A percentile compares a stretch with the other conserved stretches of the same genome.
Evolutionary conservation across 495 filamentous ascomycete genomes (phyloP).

Genomic region (Glutinoglossum americanum): DNA sequence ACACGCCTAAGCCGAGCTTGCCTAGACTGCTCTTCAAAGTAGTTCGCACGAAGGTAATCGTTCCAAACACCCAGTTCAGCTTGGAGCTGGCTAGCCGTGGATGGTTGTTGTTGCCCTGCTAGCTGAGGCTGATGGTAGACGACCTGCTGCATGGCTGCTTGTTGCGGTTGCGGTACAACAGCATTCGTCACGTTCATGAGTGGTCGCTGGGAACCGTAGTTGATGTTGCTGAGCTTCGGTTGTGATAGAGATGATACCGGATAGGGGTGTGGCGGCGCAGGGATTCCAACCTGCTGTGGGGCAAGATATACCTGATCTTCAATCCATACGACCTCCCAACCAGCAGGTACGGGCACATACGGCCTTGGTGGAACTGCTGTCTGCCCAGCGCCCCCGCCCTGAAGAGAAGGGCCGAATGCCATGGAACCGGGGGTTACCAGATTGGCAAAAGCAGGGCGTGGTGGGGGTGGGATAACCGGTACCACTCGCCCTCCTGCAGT

Average conservation of each 20-base stretch:
- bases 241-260: neutral
- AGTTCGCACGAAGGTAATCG: neutral
- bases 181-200: neutral
- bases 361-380: neutral
- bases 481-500: conserved; percentile 5
- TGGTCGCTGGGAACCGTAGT: neutral
- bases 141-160: neutral
- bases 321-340: neutral
- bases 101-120: neutral
- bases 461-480: neutral
- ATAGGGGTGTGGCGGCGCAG: neutral
- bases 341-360: neutral
- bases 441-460: neutral
- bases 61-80: neutral
- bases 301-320: neutral
- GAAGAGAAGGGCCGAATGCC: neutral
- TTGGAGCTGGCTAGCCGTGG: neutral
- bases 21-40: conserved; percentile 1
- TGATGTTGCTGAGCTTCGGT: neutral
- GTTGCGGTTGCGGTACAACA: neutral
- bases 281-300: neutral
- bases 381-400: neutral
- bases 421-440: neutral
- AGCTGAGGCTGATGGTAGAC: neutral
- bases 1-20: neutral